Percentiles rank a stretch among this genome's conserved stretches.
Evolutionary conservation across 371 early-diverging fungal genomes (phyloP).

Genomic region (Actinomucor elegans): DNA sequence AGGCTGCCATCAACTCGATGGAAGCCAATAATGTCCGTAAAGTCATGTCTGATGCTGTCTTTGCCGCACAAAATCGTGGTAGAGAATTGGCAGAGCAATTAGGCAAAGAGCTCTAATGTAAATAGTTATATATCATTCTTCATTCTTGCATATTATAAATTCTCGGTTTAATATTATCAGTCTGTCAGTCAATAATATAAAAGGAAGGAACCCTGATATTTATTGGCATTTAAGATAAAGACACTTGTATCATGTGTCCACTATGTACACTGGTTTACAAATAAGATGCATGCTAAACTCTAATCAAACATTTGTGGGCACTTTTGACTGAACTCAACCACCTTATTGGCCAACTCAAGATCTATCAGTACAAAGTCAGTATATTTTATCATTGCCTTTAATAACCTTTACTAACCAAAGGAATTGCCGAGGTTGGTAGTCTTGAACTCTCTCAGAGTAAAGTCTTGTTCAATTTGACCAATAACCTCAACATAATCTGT

Average conservation of each 20-base stretch:
- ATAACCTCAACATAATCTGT: conserved; percentile 46
- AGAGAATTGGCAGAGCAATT: conserved; percentile 71
- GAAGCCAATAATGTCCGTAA: conserved; percentile 63
- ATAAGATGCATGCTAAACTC: neutral
- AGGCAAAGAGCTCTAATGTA: conserved; percentile 47
- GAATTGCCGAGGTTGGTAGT: conserved; percentile 38
- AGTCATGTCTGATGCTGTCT: conserved; percentile 59
- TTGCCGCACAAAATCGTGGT: conserved; percentile 70
- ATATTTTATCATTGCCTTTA: neutral
- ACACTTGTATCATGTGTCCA: no score
- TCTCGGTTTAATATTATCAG: no score
- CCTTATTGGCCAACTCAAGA: conserved; percentile 44
- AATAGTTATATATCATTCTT: no score
- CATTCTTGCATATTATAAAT: no score
- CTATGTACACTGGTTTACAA: neutral
- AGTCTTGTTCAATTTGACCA: conserved; percentile 42
- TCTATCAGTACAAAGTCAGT: conserved; percentile 20
- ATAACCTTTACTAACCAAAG: conserved; percentile 25
- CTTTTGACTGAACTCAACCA: conserved; percentile 41
- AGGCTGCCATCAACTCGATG: conserved; percentile 82
- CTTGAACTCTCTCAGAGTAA: conserved; percentile 41
- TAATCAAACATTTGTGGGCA: conserved; percentile 45
- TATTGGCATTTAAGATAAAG: no score
- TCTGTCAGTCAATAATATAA: no score
- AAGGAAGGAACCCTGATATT: no score